These are phyloP conservation scores for Kalanchoe fedtschenkoi DNA, from an alignment of 164 flowering plant genomes.

Conservation along the genomic window DNA sequence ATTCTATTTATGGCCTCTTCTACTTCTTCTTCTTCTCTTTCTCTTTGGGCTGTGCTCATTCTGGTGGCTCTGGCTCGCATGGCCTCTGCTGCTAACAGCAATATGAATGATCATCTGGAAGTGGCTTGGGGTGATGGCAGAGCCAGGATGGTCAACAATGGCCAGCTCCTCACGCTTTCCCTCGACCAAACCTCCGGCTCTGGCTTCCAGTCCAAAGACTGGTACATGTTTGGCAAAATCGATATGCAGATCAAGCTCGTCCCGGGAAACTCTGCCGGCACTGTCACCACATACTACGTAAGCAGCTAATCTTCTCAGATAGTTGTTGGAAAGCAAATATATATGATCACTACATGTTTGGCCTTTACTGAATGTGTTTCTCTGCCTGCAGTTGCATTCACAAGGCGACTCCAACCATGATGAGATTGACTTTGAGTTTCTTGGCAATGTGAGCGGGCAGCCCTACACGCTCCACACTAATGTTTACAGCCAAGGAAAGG, in stretches of 20 bases:
- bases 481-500: too few relatives aligned
- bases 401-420: not conserved
- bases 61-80: not conserved
- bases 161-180: not conserved
- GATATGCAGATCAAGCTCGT: not conserved
- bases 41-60: not conserved
- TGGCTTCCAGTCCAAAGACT: not conserved
- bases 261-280: not conserved
- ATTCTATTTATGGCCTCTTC: not conserved
- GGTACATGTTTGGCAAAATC: not conserved
- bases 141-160: not conserved
- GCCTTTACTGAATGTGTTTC: too few relatives aligned
- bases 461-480: too few relatives aligned
- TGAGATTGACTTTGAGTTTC: constrained; percentile 1
- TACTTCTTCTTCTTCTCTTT: not conserved
- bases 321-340: too few relatives aligned
- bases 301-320: not conserved
- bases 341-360: too few relatives aligned
- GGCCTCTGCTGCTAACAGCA: not conserved
- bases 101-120: not conserved
- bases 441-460: too few relatives aligned
- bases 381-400: not conserved
- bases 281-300: constrained; percentile 3
- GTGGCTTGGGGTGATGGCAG: not conserved
- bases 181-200: not conserved